Evolutionary conservation across 495 filamentous ascomycete species (phyloP).

Genomic region (Hapsidospora chrysogenum): DNA sequence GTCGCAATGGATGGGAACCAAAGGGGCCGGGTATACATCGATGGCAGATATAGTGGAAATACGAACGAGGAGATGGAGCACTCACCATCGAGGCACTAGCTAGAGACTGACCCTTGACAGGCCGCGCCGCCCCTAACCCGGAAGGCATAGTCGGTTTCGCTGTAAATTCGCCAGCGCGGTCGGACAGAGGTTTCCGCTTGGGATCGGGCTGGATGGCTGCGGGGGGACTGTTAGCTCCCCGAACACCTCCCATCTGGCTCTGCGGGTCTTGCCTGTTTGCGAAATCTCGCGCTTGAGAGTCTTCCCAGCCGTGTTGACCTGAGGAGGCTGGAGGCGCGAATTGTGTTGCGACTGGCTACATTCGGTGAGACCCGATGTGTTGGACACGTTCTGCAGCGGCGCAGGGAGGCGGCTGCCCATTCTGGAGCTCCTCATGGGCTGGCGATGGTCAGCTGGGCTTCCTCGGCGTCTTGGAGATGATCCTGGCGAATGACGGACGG

Average conservation of each 20-base stretch:
- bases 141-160: constrained; percentile 13
- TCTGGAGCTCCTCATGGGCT: neutral
- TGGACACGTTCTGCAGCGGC: constrained; percentile 1
- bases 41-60: too few relatives aligned
- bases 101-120: constrained; percentile 8
- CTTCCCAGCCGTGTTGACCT: constrained; percentile 6
- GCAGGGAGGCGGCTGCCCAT: constrained; percentile 2
- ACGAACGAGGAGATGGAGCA: too few relatives aligned
- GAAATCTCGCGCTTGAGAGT: constrained; percentile 20
- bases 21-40: too few relatives aligned
- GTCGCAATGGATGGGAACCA: too few relatives aligned
- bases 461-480: too few relatives aligned
- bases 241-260: neutral
- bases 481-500: too few relatives aligned
- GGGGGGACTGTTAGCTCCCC: neutral
- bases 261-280: constrained; percentile 12
- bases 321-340: constrained; percentile 40
- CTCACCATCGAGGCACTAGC: constrained; percentile 7
- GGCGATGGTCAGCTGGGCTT: neutral
- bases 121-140: constrained; percentile 1
- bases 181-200: constrained; percentile 41
- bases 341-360: constrained; percentile 49
- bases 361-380: constrained; percentile 19
- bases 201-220: constrained; percentile 20
- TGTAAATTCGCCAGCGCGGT: constrained; percentile 34